Percentiles rank a stretch among this genome's conserved stretches.
Evolutionary conservation across 2,329 filamentous ascomycete species (phyloP).

Genomic region (Onygena corvina): DNA sequence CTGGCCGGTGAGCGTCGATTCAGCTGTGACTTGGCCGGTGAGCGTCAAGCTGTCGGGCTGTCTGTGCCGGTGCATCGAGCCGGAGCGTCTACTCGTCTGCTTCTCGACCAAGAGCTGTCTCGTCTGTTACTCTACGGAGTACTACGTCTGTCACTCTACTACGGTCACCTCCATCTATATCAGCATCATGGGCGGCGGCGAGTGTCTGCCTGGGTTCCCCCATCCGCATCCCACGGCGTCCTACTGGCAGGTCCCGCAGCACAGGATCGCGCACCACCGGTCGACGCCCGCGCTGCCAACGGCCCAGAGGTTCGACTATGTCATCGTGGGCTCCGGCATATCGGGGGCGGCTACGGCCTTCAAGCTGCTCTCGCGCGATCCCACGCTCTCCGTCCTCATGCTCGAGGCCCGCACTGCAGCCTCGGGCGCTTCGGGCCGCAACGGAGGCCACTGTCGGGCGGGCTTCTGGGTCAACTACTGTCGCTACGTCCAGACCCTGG

Average conservation of each 20-base stretch:
- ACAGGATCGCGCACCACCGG: background rate
- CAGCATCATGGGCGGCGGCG: conserved; percentile 2
- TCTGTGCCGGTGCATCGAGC: no score
- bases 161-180: background rate
- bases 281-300: background rate
- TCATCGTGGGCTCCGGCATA: background rate
- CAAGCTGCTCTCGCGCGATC: background rate
- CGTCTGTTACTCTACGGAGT: no score
- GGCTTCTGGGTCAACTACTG: background rate
- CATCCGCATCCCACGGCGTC: background rate
- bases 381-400: background rate
- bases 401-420: background rate
- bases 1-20: no score
- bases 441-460: conserved; percentile 2
- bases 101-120: no score
- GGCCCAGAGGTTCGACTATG: background rate
- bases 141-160: no score
- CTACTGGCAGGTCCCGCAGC: background rate
- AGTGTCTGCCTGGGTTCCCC: background rate
- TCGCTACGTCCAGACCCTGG: background rate
- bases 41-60: no score
- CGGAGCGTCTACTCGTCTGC: no score
- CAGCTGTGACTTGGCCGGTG: no score
- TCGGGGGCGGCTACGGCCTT: background rate
- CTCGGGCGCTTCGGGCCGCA: conserved; percentile 1